Base-by-base conservation (phyloP, 2,329 filamentous ascomycete genomes). In the Huntiella moniliformis region DNA sequence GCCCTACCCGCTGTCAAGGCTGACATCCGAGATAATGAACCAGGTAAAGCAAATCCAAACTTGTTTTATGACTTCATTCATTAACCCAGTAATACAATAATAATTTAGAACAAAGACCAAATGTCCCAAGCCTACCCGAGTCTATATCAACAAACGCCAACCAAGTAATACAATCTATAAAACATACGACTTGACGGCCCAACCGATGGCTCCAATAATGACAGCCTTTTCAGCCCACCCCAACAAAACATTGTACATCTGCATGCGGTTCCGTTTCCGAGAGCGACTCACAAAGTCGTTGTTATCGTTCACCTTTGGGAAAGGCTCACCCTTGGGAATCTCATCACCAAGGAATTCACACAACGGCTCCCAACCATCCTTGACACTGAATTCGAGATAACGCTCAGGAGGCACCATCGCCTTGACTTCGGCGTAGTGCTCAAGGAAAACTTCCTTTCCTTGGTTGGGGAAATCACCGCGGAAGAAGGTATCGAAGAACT, bases 401-500 rank as follows among this genome's bases (percentile, higher is more conserved):
- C 44, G 22, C 11, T 46, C 44, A 22, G 63, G 51, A 7, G 53
- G 54, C 1, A 60, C 57, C 2, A 58, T 51, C 31, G 53, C 53
- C 34, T 60, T 56, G 10, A 63, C 54, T 47, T 60, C 54, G 5
- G 51, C 56, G 51, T 63, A 62, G 51, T 64, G 60, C 28, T 57
- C 55, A 33, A 61, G 58, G 63, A 73, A 82, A 39, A 74, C 65
- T 44, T 74, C 66, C 63, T 79, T 80, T 56, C 75, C 77, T 49
- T 71, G 65, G 57, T 70, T 70, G 56, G 71, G 69, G 57, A 81
- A 81, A 56, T 80, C 76, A 43, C 73, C 74, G 51, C 74, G 67
- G 66, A 79, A 81, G 61, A 79, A 80, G 47, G 67, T 70, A 54
- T 74, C 69, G 62, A 78, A 81, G 64, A 80, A 79, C 60, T 77